A percentile compares a stretch with the other conserved stretches of the same genome.
Conservation (phyloP, 768 basidiomycete species). For the Brasilioporus rufonigricans region DNA sequence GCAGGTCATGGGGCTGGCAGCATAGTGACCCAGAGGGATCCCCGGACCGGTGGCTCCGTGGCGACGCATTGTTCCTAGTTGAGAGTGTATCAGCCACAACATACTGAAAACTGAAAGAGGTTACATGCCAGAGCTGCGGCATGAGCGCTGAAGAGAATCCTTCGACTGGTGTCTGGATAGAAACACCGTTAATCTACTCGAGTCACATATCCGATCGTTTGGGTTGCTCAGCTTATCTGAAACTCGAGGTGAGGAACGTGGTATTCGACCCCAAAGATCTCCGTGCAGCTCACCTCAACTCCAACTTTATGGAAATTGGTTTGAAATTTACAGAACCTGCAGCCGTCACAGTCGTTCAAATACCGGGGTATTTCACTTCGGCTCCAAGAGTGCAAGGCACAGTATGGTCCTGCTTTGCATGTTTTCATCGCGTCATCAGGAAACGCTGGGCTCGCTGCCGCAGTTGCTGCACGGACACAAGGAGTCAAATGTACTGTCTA, state of each 20-base stretch:
- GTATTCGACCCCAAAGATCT: neutral
- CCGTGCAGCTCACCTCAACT: neutral
- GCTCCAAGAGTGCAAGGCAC: constrained; percentile 47
- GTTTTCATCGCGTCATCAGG: constrained; percentile 72
- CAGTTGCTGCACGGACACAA: constrained; percentile 56
- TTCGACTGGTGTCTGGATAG: constrained; percentile 43
- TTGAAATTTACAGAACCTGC: constrained; percentile 51
- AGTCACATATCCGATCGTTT: constrained; percentile 51
- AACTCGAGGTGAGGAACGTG: constrained; percentile 57
- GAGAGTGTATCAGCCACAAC: too few species aligned
- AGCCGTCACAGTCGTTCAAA: constrained; percentile 76
- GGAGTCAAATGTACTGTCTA: constrained; percentile 63
- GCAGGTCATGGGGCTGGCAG: too few species aligned
- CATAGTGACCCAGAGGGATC: neutral
- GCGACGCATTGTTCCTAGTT: neutral
- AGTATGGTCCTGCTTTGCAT: constrained; percentile 54
- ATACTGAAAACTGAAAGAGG: too few species aligned
- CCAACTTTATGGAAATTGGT: neutral
- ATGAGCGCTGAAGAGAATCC: constrained; percentile 3
- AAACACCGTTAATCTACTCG: constrained; percentile 68
- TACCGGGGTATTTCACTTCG: constrained; percentile 68
- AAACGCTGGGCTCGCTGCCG: constrained; percentile 77
- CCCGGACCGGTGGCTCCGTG: neutral
- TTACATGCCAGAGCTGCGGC: neutral
- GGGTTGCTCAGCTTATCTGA: constrained; percentile 58